Base-by-base conservation (phyloP, 169 alveolate genomes). In the Plasmodium relictum region DNA sequence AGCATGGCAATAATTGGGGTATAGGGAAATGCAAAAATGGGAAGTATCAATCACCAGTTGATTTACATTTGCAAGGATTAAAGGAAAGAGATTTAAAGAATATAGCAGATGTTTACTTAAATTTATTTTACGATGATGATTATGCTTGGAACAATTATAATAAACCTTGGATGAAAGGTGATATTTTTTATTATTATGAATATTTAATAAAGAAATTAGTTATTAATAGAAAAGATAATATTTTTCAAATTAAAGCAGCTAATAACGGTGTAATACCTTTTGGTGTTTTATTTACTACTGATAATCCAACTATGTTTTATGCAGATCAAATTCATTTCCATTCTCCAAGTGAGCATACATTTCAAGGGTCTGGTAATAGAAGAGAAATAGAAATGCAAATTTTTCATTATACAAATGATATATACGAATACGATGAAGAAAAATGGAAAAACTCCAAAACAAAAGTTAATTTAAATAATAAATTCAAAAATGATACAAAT, bases 311-410 rank as follows among this genome's bases (percentile, higher is more conserved):
- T 37, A 78, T 94, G 90, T 94, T 92, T 70, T 68, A 85, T 44
- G 97, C 97, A 14, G 90, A 95, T 9, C 96, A 94, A 73, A 93
- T 95, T 42, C 86, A 93, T 80, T 95, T 95, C 26, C 97, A 95
- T 71, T 93, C 96, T 4, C 97, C 97, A 3, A 94, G 97, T 39
- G 97, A 95, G 70, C 97, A 95, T 73, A 95, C 97, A 44, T 95
- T 95, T 88, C 96, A 95, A 22, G 96, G 97, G 6, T 92, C 96
- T 42, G 97, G 96, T 10, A 95, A 94, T 73, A 87, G 97, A 39
- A 73, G 97, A 42, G 96, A 95, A 42, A 88, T 95, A 45, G 97
- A 95, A 74, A 92, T 94, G 96, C 97, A 95, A 66, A 95, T 95
- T 31, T 95, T 96, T 96, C 97, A 94, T 52, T 93, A 89, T 42